These are phyloP conservation scores for Incumbomyces lentus DNA, from an alignment of 2,329 filamentous ascomycete genomes.

Conservation along the genomic window DNA sequence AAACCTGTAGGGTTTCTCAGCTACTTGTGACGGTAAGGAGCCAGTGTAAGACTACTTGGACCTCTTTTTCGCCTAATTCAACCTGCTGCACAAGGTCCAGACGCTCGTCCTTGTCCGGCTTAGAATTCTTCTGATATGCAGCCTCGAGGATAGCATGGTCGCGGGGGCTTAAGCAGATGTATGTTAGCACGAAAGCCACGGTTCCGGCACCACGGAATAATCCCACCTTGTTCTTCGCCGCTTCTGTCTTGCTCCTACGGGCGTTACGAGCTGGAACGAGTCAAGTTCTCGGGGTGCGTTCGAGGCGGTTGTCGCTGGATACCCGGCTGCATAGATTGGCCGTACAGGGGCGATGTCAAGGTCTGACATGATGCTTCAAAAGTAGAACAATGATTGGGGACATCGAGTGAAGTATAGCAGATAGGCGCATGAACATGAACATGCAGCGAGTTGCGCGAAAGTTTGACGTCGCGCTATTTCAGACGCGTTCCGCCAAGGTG, in stretches of 20 bases:
- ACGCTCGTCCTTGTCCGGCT: slow-evolving; percentile 83
- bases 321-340: neutral
- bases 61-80: slow-evolving; percentile 85
- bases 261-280: neutral
- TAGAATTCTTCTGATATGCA: slow-evolving; percentile 74
- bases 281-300: neutral
- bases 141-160: slow-evolving; percentile 83
- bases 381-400: no score
- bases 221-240: slow-evolving; percentile 18
- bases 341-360: neutral
- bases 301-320: neutral
- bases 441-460: no score
- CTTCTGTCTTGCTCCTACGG: slow-evolving; percentile 7
- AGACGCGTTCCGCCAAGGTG: no score
- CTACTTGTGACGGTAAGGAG: slow-evolving; percentile 5
- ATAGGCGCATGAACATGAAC: no score
- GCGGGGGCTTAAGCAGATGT: slow-evolving; percentile 51
- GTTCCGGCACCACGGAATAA: no score
- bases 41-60: slow-evolving; percentile 58
- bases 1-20: slow-evolving; percentile 55
- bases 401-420: no score
- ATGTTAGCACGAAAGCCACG: neutral
- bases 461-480: no score
- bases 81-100: slow-evolving; percentile 75
- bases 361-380: neutral